Evolutionary conservation across 2,329 filamentous ascomycete genomes (phyloP).

Genomic region (Alternaria atra): DNA sequence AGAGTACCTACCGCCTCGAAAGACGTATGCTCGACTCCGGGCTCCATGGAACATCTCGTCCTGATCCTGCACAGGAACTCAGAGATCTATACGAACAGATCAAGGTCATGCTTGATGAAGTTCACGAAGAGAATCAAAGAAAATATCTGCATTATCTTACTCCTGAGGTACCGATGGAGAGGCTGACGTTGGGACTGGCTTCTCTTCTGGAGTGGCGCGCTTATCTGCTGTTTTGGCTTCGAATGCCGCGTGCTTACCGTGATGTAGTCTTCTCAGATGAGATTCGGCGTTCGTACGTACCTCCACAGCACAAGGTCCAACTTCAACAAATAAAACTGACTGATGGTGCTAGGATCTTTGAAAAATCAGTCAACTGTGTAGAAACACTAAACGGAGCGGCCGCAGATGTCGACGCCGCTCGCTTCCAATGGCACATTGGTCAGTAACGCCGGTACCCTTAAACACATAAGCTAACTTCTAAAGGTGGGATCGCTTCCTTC

Average conservation of each 20-base stretch:
- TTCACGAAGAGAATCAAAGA: slow-evolving; percentile 44
- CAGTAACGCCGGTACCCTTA: neutral
- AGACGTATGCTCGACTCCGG: slow-evolving; percentile 47
- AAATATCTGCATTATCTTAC: slow-evolving; percentile 46
- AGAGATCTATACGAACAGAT: slow-evolving; percentile 48
- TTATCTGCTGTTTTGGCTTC: slow-evolving; percentile 51
- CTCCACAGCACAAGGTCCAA: neutral
- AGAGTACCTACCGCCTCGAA: slow-evolving; percentile 50
- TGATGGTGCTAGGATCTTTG: slow-evolving; percentile 43
- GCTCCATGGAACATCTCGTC: slow-evolving; percentile 43
- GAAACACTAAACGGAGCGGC: slow-evolving; percentile 48
- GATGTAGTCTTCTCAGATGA: slow-evolving; percentile 48
- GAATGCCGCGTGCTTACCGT: slow-evolving; percentile 50
- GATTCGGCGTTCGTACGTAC: slow-evolving; percentile 46
- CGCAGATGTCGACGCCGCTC: slow-evolving; percentile 47
- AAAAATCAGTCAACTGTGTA: slow-evolving; percentile 51
- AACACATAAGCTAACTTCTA: slow-evolving; percentile 14
- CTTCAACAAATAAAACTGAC: neutral
- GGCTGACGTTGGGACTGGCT: slow-evolving; percentile 42
- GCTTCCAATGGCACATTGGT: slow-evolving; percentile 53
- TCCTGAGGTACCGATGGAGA: slow-evolving; percentile 43
- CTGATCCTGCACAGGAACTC: slow-evolving; percentile 47
- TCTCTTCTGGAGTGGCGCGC: slow-evolving; percentile 50
- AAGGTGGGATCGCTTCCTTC: slow-evolving; percentile 46
- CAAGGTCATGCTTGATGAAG: slow-evolving; percentile 48